Base-by-base conservation (phyloP, 768 basidiomycete genomes). In the Suillus ampliporus region DNA sequence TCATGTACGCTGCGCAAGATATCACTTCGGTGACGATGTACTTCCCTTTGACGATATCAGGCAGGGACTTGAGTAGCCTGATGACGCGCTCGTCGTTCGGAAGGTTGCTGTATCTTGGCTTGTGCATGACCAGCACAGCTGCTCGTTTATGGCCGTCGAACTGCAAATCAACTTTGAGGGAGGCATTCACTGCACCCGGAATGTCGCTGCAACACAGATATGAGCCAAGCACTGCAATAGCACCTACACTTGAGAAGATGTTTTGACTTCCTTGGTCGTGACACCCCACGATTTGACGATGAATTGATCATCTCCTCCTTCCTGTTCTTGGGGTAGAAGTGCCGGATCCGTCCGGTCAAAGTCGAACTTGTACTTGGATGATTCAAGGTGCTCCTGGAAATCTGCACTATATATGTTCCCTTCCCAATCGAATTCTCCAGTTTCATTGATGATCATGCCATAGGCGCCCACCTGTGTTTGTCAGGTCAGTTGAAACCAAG, bases 131-230 rank as follows among this genome's bases (percentile, higher is more conserved):
- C 8, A 79, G 59, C 34, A 78, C 61, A 31, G 77, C 78, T 8
- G 71, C 76, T 1, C 71, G 75, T 53, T 65, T 71, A 0, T 74
- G 64, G 15, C 21, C 56, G 3, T 71, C 70, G 64, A 78, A 79
- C 43, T 75, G 68, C 77, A 77, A 79, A 19, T 71, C 67, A 5
- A 72, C 72, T 47, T 72, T 73, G 64, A 80, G 43, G 23, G 76
- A 67, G 0, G 72, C 73, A 10, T 62, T 69, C 0, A 65, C 75
- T 44, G 75, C 13, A 2, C 72, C 74, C 1, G 73, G 57, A 26
- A 73, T 0, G 46, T 38, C n/a, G 23, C 37, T 56, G 53, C 23
- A 7, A 38, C 13, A 1, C 23, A 54, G 37, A 56, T 56, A 38
- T 40, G n/a, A 9, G 9, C 15, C 5, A 17, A 56, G 23, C 37